These are phyloP conservation scores for Nicotiana knightiana DNA, from an alignment of 257 asterid genomes.

Conservation along the genomic window DNA sequence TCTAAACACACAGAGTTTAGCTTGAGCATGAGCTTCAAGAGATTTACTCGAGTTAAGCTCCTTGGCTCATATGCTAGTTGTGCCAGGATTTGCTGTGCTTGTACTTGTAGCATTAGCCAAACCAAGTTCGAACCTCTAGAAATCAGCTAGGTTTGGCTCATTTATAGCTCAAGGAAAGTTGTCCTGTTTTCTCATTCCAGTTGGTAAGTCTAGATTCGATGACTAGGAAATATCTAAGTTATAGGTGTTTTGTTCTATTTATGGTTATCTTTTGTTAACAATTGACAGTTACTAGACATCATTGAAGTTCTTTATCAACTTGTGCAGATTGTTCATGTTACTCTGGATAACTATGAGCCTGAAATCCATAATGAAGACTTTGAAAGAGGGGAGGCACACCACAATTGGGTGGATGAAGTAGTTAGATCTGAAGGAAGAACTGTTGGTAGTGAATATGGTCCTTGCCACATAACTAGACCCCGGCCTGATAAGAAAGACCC, in stretches of 20 bases:
- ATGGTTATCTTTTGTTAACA: neutral
- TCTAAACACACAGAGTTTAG: neutral
- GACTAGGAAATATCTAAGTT: neutral
- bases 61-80: neutral
- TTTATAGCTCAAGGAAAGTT: neutral
- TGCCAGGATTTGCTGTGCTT: neutral
- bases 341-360: slow-evolving; percentile 69
- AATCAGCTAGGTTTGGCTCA: neutral
- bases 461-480: slow-evolving; percentile 46
- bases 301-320: slow-evolving; percentile 9
- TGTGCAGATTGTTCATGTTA: slow-evolving; percentile 67
- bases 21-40: neutral
- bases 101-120: neutral
- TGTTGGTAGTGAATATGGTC: slow-evolving; percentile 63
- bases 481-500: slow-evolving; percentile 80
- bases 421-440: slow-evolving; percentile 87
- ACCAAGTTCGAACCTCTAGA: neutral
- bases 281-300: slow-evolving; percentile 3
- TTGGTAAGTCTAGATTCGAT: neutral
- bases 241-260: neutral
- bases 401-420: slow-evolving; percentile 98
- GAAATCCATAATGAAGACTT: slow-evolving; percentile 51
- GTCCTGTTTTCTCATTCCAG: neutral
- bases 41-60: neutral
- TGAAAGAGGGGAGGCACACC: slow-evolving; percentile 67